phyloP scores from a whole-genome alignment of 2,329 filamentous ascomycete genomes.

The Onygena corvina region DNA sequence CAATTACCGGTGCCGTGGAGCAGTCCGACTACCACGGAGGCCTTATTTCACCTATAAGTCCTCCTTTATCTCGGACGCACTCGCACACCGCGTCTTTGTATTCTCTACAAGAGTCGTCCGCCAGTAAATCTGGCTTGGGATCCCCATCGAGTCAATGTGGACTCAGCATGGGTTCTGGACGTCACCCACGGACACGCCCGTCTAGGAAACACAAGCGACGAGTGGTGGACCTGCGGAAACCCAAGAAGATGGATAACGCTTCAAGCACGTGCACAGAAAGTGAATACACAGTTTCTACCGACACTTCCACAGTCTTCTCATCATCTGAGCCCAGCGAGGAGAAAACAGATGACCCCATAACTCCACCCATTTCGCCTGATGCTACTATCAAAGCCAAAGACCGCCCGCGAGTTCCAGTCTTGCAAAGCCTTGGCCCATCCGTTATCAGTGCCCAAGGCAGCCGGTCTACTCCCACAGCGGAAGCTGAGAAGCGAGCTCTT shows the following conservation, averaged over 20 bases:
- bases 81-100: conserved; percentile 53
- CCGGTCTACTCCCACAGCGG: background rate
- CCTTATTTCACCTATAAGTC: conserved; percentile 34
- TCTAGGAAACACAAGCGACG: conserved; percentile 40
- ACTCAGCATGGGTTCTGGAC: conserved; percentile 29
- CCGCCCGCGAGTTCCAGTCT: conserved; percentile 4
- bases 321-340: conserved; percentile 50
- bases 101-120: conserved; percentile 59
- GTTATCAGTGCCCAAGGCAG: conserved; percentile 16
- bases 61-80: conserved; percentile 48
- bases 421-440: conserved; percentile 12
- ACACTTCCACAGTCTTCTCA: conserved; percentile 39
- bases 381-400: conserved; percentile 12
- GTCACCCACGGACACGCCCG: conserved; percentile 35
- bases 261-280: conserved; percentile 35
- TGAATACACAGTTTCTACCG: conserved; percentile 29
- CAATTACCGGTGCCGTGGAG: conserved; percentile 73
- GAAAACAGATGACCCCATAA: conserved; percentile 43
- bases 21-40: conserved; percentile 44
- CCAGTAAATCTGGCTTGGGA: conserved; percentile 42
- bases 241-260: conserved; percentile 31
- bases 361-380: conserved; percentile 40
- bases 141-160: conserved; percentile 31
- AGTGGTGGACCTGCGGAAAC: conserved; percentile 37
- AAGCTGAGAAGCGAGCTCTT: background rate